Conservation (phyloP, 768 basidiomycete genomes). For the Lepiota brunneoincarnata region DNA sequence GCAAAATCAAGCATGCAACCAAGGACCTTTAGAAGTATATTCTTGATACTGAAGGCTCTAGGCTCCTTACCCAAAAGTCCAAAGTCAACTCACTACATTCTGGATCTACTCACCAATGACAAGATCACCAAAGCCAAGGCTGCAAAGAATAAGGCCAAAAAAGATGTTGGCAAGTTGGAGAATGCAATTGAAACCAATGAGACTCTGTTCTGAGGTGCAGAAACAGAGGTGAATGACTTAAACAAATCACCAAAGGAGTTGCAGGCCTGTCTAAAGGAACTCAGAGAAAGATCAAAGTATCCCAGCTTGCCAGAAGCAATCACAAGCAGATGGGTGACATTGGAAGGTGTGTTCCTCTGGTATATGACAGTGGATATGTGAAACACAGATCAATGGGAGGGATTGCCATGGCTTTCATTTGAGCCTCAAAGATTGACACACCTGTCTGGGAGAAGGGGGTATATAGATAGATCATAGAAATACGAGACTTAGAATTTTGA, state of each 20-base stretch:
- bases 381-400: no score
- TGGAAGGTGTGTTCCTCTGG: no score
- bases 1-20: slow-evolving; percentile 75
- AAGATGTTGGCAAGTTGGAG: slow-evolving; percentile 71
- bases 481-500: no score
- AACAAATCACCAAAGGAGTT: slow-evolving; percentile 59
- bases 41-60: slow-evolving; percentile 89
- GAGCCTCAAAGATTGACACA: no score
- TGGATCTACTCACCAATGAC: slow-evolving; percentile 85
- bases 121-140: slow-evolving; percentile 96
- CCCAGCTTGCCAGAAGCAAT: no score
- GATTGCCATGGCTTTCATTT: no score
- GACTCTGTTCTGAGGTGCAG: slow-evolving; percentile 54
- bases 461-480: no score
- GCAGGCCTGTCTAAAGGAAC: slow-evolving; percentile 52
- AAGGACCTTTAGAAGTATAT: slow-evolving; percentile 88
- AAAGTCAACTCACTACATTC: slow-evolving; percentile 81
- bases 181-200: slow-evolving; percentile 54
- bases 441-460: no score
- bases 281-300: no score
- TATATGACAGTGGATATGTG: no score
- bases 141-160: slow-evolving; percentile 80
- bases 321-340: no score
- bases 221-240: slow-evolving; percentile 63
- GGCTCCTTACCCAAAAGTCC: slow-evolving; percentile 84